Base-by-base conservation (phyloP, 345 rosid genomes). In the Crucihimalaya himalaica region DNA sequence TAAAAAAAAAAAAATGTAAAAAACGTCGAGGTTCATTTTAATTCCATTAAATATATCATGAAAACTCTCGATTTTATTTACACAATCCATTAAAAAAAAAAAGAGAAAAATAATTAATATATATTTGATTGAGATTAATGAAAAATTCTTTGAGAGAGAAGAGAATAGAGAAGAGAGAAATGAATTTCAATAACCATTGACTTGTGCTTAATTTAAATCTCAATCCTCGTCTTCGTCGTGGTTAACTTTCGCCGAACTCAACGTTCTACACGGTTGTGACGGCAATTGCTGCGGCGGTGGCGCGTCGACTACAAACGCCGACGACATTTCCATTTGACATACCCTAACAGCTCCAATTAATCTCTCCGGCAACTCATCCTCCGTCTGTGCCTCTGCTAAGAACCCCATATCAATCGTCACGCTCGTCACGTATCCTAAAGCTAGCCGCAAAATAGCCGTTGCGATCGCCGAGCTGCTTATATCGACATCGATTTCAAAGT, bases 321-420 rank as follows among this genome's bases (percentile, higher is more conserved):
- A 86, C 13, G 91, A 83, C 91, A 91, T 88, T 60, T 89, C 98
- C 93, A 93, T 91, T 71, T 88, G 94, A 39, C 94, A 88, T 63
- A 91, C 91, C 73, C 98, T 89, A 68, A 91, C 77, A 4, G 96
- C 96, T 8, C 98, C 97, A 3, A 91, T 80, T 37, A 93, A 59
- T 50, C 70, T 91, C 85, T 93, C 97, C 11, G 97, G 98, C 34
- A 91, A 67, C 87, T 93, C 98, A 0, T 86, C 88, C 56, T 89
- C 96, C 63, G 86, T 55, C 75, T 91, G 92, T 20, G 85, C 86
- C 82, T 93, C 97, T 68, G 84, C 97, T 13, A 91, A 58, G 47
- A 93, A 93, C 5, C 98, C 98, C 94, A 93, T 89, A 28, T 93
- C 97, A 27, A 93, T 82, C 4, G 89, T 83, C 59, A 93, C 96